phyloP scores from a whole-genome alignment of 129 eudicot genomes.

The carrot (Daucus carota) region DH1_v3.0 NC_030386.2:22072001-22072500 shows the following conservation, averaged over 20 bases:
- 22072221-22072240: neutral
- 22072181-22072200: neutral
- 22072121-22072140: conserved; percentile 62
- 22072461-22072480: conserved; percentile 62
- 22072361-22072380: conserved; percentile 76
- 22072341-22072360: conserved; percentile 83
- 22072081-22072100: no score
- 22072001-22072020: no score
- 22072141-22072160: conserved; percentile 22
- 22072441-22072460: conserved; percentile 62
- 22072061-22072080: no score
- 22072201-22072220: neutral
- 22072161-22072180: no score
- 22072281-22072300: conserved; percentile 46
- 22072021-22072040: no score
- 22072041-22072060: no score
- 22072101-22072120: conserved; percentile 67
- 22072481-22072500: conserved; percentile 63
- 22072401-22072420: conserved; percentile 97
- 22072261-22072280: neutral
- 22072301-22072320: conserved; percentile 44
- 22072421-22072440: conserved; percentile 81
- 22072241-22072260: neutral
- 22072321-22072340: conserved; percentile 59
- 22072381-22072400: conserved; percentile 62